Base-by-base conservation (phyloP, 2,329 filamentous ascomycete species). In the Tolypocladium pustulatum region DNA sequence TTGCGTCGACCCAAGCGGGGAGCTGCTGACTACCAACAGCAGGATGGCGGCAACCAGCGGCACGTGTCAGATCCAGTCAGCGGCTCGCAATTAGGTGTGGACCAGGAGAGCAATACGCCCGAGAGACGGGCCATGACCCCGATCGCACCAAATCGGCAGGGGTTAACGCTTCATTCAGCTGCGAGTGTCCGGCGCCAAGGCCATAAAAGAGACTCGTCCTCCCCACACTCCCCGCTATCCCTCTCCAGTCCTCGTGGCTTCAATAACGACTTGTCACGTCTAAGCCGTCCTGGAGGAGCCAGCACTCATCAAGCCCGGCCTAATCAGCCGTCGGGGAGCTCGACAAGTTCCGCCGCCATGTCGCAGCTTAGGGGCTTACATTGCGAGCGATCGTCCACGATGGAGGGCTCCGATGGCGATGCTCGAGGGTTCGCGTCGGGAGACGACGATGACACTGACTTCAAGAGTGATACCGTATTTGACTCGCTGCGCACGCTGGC, bases 401-500 rank as follows among this genome's bases (percentile, higher is more conserved):
- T 87, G 63, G 82, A 84, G 61, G 86, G 85, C 60, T 90, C 86
- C 34, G 89, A 91, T 65, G 81, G 83, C 67, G 87, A 90, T 60
- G 76, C 76, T 61, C 82, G 83, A 64, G 84, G 81, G 54, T 81
- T 86, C 64, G 77, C 75, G n/a, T 90, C 84, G 13, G 82, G 82
- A 27, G 88, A 91, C 59, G 89, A 91, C 58, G 87, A 90, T 65
- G 89, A 91, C 65, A 86, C 84, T n/a, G 88, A 91, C 69, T 84
- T 87, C 67, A 87, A 85, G 72, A 91, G 88, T 69, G 89, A 92
- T 65, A 89, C 85, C 22, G 79, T 88, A 58, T 91, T 85, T 71
- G 89, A 92, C 74, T 91, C 89, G 36, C 73, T 91, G 64, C 85
- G 87, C 57, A 91, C 89, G 20, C 79, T 82, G 60, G 86, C 82